Evolutionary conservation across 2,329 filamentous ascomycete genomes (phyloP).

Genomic region (Fusarium newnesense): DNA sequence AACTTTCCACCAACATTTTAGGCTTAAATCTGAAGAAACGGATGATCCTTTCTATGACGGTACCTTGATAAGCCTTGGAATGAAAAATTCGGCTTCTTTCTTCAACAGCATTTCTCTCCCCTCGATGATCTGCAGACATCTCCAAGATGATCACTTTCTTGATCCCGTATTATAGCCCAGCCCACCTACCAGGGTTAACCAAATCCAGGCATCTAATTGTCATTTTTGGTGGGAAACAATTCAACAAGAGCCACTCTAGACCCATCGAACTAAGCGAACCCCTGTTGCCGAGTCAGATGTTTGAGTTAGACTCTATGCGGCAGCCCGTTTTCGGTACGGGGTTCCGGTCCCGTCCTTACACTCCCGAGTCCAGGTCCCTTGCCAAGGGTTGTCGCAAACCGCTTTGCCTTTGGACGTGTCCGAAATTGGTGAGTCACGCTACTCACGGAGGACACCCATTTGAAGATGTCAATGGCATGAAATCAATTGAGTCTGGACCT

Average conservation of each 20-base stretch:
- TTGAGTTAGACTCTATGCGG: constrained; percentile 34
- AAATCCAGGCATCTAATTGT: constrained; percentile 37
- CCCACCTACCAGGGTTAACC: constrained; percentile 29
- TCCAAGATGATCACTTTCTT: not conserved
- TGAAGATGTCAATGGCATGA: not conserved
- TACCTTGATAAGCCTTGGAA: not conserved
- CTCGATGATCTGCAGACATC: not conserved
- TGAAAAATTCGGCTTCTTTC: not conserved
- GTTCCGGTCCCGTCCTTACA: constrained; percentile 26
- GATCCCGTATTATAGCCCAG: constrained; percentile 2
- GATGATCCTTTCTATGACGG: not conserved
- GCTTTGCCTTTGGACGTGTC: constrained; percentile 19
- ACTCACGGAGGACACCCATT: constrained; percentile 3
- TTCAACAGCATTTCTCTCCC: not conserved
- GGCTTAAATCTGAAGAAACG: not conserved
- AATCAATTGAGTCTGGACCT: constrained; percentile 19
- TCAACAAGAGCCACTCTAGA: constrained; percentile 30
- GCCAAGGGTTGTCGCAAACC: constrained; percentile 13
- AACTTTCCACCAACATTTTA: constrained; percentile 6
- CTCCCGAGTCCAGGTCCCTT: constrained; percentile 24
- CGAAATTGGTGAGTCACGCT: constrained; percentile 33
- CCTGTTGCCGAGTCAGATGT: constrained; percentile 43
- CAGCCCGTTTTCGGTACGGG: constrained; percentile 31
- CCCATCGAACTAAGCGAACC: constrained; percentile 41
- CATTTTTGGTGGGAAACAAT: constrained; percentile 33